Percentiles rank a stretch among this genome's conserved stretches.
Evolutionary conservation across 2,329 filamentous ascomycete species (phyloP).

Genomic region (Drechslerella coelobrocha): DNA sequence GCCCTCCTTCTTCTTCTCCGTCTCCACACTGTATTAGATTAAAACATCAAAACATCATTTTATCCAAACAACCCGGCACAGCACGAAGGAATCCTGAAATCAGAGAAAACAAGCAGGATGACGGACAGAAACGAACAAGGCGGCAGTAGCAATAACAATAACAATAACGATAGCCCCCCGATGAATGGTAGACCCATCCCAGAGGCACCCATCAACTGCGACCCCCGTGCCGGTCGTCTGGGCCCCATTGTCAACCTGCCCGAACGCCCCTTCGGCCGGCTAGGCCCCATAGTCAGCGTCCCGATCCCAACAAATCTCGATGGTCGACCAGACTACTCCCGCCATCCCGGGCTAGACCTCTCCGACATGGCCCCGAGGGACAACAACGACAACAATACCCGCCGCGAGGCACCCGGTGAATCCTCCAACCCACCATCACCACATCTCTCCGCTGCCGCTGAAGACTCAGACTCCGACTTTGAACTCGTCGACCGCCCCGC

Average conservation of each 20-base stretch:
- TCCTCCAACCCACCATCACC: no score
- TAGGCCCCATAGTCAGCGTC: slow-evolving; percentile 1
- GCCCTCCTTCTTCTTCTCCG: background rate
- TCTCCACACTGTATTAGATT: background rate
- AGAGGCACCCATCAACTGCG: slow-evolving; percentile 19
- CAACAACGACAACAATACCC: background rate
- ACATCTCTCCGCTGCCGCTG: background rate
- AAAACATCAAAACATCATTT: background rate
- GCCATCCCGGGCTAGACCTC: slow-evolving; percentile 19
- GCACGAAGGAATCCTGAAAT: background rate
- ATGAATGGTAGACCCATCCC: slow-evolving; percentile 31
- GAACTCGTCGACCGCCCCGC: background rate
- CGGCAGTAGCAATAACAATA: no score
- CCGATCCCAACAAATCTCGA: slow-evolving; percentile 31
- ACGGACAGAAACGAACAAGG: no score
- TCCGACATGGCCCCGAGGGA: slow-evolving; percentile 6
- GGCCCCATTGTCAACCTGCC: slow-evolving; percentile 8
- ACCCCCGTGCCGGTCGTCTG: slow-evolving; percentile 14
- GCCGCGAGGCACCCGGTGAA: no score
- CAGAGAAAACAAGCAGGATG: background rate
- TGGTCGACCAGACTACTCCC: slow-evolving; percentile 29
- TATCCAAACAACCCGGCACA: background rate
- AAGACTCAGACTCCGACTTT: background rate
- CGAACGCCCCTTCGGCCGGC: slow-evolving; percentile 12
- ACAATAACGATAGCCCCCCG: no score